phyloP scores from a whole-genome alignment of 192 early-diverging fungal genomes.

The Pilobolus umbonatus region DNA sequence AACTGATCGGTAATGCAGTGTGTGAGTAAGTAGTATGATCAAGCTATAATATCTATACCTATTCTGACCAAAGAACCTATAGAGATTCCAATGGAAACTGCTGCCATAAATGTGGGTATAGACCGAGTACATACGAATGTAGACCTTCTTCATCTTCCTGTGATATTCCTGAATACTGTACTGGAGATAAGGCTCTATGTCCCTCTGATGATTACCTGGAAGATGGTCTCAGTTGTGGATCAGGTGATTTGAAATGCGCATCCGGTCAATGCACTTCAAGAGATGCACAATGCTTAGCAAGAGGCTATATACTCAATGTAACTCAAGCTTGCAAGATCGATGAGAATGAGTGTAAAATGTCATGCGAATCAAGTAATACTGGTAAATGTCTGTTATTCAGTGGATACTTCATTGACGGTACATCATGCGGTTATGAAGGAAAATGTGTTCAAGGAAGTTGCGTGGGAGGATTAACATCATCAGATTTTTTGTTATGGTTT shows the following conservation, averaged over 20 bases:
- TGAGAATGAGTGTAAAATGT: conserved; percentile 56
- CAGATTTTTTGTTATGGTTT: too few relatives aligned
- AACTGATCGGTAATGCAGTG: conserved; percentile 63
- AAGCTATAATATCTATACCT: not conserved
- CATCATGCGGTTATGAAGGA: conserved; percentile 62
- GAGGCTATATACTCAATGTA: conserved; percentile 47
- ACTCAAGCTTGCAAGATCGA: conserved; percentile 49
- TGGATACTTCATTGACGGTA: conserved; percentile 64
- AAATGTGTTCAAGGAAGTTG: conserved; percentile 53
- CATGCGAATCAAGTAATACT: conserved; percentile 53
- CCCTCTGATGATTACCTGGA: conserved; percentile 59
- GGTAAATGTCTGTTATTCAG: conserved; percentile 51
- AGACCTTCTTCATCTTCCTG: conserved; percentile 72
- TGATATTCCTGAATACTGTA: conserved; percentile 75
- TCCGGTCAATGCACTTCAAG: conserved; percentile 70
- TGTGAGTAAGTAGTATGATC: conserved; percentile 50
- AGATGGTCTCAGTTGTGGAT: conserved; percentile 67
- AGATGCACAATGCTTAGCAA: conserved; percentile 62
- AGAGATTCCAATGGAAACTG: conserved; percentile 81
- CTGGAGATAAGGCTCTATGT: conserved; percentile 65
- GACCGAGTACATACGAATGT: conserved; percentile 57
- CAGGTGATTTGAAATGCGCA: conserved; percentile 48
- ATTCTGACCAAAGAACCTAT: not conserved
- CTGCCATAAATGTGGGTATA: conserved; percentile 68
- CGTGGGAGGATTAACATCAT: too few relatives aligned